Conservation (phyloP, 169 alveolate species). For the Perkinsus olseni region DNA sequence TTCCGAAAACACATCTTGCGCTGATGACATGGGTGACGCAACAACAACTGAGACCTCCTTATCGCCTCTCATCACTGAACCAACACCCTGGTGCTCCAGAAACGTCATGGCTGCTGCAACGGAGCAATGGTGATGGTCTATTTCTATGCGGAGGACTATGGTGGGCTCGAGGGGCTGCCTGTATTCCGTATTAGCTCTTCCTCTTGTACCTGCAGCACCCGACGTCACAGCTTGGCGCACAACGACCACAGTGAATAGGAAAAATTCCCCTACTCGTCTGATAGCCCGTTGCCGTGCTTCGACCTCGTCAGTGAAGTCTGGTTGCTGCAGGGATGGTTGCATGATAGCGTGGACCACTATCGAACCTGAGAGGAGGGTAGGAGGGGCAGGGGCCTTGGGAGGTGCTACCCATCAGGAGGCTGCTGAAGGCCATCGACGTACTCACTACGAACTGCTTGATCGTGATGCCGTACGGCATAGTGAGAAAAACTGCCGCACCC, state of each 20-base stretch:
- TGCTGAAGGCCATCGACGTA: not conserved
- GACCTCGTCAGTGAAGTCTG: not conserved
- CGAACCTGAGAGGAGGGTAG: too few relatives aligned
- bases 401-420: not conserved
- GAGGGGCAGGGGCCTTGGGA: too few relatives aligned
- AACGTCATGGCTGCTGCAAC: too few relatives aligned
- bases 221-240: too few relatives aligned
- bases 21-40: not conserved
- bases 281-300: not conserved
- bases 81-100: too few relatives aligned
- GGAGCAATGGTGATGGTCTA: not conserved
- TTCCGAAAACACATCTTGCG: not conserved
- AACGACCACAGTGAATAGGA: too few relatives aligned
- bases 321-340: slow-evolving; percentile 1
- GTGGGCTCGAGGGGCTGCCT: not conserved
- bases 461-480: not conserved
- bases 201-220: not conserved
- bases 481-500: not conserved
- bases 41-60: not conserved
- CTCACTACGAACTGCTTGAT: not conserved
- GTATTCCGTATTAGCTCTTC: not conserved
- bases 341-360: not conserved
- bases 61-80: too few relatives aligned
- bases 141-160: not conserved
- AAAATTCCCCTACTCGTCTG: not conserved